Evolutionary conservation across 2,329 filamentous ascomycete species (phyloP).

Genomic region (Dryadomyces quercus-mongolicae): DNA sequence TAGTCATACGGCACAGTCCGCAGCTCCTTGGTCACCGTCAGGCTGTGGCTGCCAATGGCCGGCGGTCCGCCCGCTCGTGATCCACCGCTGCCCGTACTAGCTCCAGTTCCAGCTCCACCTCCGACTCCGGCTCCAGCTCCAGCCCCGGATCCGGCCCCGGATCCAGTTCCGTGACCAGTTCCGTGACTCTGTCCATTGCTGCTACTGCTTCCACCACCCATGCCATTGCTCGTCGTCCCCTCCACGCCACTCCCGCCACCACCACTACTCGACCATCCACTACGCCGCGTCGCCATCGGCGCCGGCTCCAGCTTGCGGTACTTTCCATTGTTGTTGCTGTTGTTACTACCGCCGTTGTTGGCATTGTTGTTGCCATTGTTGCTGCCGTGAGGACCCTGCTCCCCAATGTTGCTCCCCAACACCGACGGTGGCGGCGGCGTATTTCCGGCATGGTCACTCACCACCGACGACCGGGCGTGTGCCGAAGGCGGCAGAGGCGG

Average conservation of each 20-base stretch:
- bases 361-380: slow-evolving; percentile 3
- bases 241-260: slow-evolving; percentile 17
- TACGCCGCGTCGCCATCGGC: slow-evolving; percentile 38
- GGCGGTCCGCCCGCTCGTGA: slow-evolving; percentile 19
- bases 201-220: not conserved
- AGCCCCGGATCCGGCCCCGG: too few relatives aligned
- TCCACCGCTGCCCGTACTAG: too few relatives aligned
- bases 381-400: not conserved
- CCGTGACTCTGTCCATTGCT: not conserved
- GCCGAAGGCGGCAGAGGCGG: not conserved
- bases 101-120: too few relatives aligned
- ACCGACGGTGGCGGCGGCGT: not conserved
- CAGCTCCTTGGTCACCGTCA: slow-evolving; percentile 25
- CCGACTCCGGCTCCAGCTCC: too few relatives aligned
- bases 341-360: slow-evolving; percentile 2
- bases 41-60: not conserved
- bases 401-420: too few relatives aligned
- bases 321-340: slow-evolving; percentile 18
- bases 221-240: not conserved
- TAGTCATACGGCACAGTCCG: slow-evolving; percentile 45
- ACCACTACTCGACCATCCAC: slow-evolving; percentile 19
- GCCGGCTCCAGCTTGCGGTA: slow-evolving; percentile 49
- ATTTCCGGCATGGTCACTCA: not conserved
- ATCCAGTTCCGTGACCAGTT: too few relatives aligned
- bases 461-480: not conserved